Evolutionary conservation across 371 early-diverging fungal species (phyloP).

Genomic region (Haplosporangium sp.): DNA sequence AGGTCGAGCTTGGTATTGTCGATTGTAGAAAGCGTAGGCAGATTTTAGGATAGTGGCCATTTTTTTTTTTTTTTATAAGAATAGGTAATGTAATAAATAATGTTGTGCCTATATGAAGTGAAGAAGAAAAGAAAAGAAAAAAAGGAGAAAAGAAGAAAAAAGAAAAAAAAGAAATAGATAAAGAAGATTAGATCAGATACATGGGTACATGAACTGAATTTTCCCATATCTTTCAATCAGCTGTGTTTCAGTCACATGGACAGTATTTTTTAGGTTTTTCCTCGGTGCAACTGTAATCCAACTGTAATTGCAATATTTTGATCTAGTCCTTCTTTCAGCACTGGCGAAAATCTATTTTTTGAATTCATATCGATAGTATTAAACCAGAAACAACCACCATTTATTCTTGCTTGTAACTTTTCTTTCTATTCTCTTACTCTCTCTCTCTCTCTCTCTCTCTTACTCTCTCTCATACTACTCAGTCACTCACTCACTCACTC

Average conservation of each 20-base stretch:
- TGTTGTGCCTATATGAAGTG: neutral
- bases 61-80: neutral
- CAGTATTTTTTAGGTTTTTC: too few relatives aligned
- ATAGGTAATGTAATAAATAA: too few relatives aligned
- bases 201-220: neutral
- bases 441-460: neutral
- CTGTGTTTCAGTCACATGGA: too few relatives aligned
- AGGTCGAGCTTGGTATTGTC: conserved; percentile 68
- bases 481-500: neutral
- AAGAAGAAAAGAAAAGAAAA: neutral
- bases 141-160: neutral
- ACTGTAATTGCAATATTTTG: too few relatives aligned
- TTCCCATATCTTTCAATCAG: too few relatives aligned
- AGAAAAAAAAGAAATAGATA: neutral
- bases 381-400: too few relatives aligned
- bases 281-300: too few relatives aligned
- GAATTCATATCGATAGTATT: too few relatives aligned
- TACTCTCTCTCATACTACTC: neutral
- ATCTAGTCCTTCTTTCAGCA: too few relatives aligned
- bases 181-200: neutral
- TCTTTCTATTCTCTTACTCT: neutral
- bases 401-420: too few relatives aligned
- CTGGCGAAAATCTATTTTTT: too few relatives aligned
- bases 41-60: conserved; percentile 1
- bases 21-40: conserved; percentile 59